Evolutionary conservation across 129 eudicot genomes (phyloP).

Genomic region (sunflower (Helianthus annuus)): DNA sequence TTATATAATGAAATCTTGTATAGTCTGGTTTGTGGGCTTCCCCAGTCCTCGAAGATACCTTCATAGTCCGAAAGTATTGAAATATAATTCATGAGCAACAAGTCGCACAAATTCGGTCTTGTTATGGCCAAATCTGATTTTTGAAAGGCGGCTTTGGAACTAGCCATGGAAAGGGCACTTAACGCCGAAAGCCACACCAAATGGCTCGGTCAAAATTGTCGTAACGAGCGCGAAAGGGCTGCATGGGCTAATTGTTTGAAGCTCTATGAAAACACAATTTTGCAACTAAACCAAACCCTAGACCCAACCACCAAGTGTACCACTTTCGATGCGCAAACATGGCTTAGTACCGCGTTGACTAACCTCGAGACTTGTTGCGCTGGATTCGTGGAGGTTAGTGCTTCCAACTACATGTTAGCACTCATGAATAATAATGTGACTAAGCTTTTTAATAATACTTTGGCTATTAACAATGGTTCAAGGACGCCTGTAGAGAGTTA

Average conservation of each 20-base stretch:
- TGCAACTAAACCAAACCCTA: no score
- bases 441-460: conserved; percentile 42
- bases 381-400: conserved; percentile 65
- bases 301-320: conserved; percentile 51
- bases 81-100: conserved; percentile 37
- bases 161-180: conserved; percentile 63
- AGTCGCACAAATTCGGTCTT: conserved; percentile 26
- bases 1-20: no score
- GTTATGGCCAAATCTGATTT: conserved; percentile 44
- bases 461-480: conserved; percentile 42
- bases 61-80: no score
- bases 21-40: no score
- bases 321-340: conserved; percentile 58
- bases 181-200: conserved; percentile 42
- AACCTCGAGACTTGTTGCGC: conserved; percentile 73
- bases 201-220: conserved; percentile 48
- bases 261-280: no score
- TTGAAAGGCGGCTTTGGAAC: conserved; percentile 40
- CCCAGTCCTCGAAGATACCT: no score
- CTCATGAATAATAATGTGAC: conserved; percentile 57
- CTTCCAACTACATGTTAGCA: conserved; percentile 45
- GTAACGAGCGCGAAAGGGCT: no score
- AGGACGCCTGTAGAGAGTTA: conserved; percentile 23
- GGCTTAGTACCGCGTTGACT: conserved; percentile 81
- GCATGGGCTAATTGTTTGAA: no score